Evolutionary conservation across 148 eudicot species (phyloP), one percentile per base, ranked within the genome.

Genomic region (Rhododendron ferrugineum): DNA sequence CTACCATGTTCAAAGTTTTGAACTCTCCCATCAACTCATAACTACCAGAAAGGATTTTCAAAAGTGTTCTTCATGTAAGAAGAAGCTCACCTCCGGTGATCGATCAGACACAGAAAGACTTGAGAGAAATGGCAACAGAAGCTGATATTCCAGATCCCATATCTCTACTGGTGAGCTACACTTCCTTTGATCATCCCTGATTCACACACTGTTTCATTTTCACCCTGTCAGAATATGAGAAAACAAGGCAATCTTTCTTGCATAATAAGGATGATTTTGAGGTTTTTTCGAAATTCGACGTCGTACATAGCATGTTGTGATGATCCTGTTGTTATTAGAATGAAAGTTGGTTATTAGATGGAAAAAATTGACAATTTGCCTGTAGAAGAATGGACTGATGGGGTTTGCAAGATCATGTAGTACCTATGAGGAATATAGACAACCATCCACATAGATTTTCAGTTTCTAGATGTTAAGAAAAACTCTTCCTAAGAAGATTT

Each of bases 61-160:
- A 52, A 64, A 62, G 82, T 5, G 3, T 47, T 64, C 14, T 47
- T 64, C 30, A 78, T 60, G 82, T n/a, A 84, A 74, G 80, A 52
- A 72, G 72, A 52, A 80, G 72, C 80, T 75, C 68, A 64, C 40
- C 80, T 76, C 3, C 56, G 44, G 28, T 80, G 78, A 58, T 78
- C 16, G 78, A 58, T 78, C 16, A 6, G 47, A 42, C 4, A 30
- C 23, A 34, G 49, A 66, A 86, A 70, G 18, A 73, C 84, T 85
- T 75, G 74, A 82, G 74, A 82, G 80, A 64, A 68, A 90, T 88
- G 92, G 90, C 85, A 40, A 62, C 90, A 79, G 86, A 85, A 66
- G 85, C 83, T 74, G 85, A 86, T 74, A 82, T 78, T 78, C 77
- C 89, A 80, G 89, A 86, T 83, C 81, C 64, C 22, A 37, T 81